Conservation (phyloP, 768 basidiomycete genomes). For the Leccinum rimulosum region DNA sequence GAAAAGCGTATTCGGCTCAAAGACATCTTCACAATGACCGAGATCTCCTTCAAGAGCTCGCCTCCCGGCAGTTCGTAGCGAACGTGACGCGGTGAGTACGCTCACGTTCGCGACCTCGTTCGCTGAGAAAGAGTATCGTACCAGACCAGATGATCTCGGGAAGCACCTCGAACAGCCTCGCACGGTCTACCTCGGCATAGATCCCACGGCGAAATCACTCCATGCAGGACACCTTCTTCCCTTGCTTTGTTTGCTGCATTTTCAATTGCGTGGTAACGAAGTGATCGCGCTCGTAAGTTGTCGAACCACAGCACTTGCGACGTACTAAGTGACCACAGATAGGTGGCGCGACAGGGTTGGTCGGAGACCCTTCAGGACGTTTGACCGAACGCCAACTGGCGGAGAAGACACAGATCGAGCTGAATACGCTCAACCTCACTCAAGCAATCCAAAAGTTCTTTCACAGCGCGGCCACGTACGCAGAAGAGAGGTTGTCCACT, state of each 20-base stretch:
- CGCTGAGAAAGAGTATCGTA: conserved; percentile 3
- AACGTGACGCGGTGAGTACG: conserved; percentile 36
- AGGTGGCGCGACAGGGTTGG: conserved; percentile 93
- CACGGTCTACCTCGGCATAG: conserved; percentile 83
- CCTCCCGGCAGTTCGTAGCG: conserved; percentile 32
- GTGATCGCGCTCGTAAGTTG: conserved; percentile 76
- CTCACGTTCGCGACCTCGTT: too few species aligned
- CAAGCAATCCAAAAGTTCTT: conserved; percentile 74
- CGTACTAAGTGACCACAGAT: conserved; percentile 52
- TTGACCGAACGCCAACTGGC: conserved; percentile 75
- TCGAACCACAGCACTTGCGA: neutral
- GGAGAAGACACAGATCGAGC: conserved; percentile 52
- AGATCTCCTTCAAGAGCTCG: conserved; percentile 34
- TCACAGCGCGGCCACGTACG: conserved; percentile 58
- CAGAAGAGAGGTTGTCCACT: conserved; percentile 34
- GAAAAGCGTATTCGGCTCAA: neutral
- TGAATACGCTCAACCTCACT: conserved; percentile 65
- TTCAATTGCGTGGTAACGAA: conserved; percentile 80
- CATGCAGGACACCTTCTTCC: conserved; percentile 95
- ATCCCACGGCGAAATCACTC: conserved; percentile 86
- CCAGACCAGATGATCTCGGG: conserved; percentile 43
- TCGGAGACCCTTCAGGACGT: conserved; percentile 95
- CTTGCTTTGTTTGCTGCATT: conserved; percentile 82
- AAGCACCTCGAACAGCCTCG: conserved; percentile 38
- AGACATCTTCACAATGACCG: conserved; percentile 20